These are phyloP conservation scores for Cyberlindnera suaveolens DNA, from an alignment of 805 yeast genomes.

Conservation along the genomic window DNA sequence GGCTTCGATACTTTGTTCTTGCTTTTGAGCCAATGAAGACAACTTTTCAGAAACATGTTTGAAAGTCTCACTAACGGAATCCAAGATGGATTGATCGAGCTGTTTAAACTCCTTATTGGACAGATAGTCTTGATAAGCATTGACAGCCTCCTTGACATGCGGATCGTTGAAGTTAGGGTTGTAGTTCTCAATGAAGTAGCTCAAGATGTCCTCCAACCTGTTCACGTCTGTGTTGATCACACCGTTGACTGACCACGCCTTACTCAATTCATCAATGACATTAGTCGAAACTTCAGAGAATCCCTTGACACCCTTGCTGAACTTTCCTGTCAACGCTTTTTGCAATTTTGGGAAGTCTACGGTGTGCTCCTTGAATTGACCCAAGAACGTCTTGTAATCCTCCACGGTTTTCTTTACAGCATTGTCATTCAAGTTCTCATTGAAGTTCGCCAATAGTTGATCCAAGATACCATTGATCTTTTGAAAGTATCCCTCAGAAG, in stretches of 20 bases:
- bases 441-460: constrained; percentile 51
- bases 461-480: constrained; percentile 33
- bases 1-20: not conserved
- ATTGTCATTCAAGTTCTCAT: constrained; percentile 79
- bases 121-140: constrained; percentile 41
- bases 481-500: constrained; percentile 19
- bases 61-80: not conserved
- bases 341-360: not conserved
- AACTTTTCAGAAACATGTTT: not conserved
- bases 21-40: not conserved
- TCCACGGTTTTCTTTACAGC: constrained; percentile 74
- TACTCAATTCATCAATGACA: constrained; percentile 4
- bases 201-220: constrained; percentile 38
- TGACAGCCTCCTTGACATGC: constrained; percentile 59
- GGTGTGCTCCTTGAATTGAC: constrained; percentile 1
- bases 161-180: constrained; percentile 75
- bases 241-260: constrained; percentile 9
- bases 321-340: not conserved
- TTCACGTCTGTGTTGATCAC: constrained; percentile 17
- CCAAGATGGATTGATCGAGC: not conserved
- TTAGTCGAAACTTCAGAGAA: constrained; percentile 1
- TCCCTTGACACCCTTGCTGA: constrained; percentile 1
- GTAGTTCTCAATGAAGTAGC: constrained; percentile 43
- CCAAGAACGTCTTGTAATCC: constrained; percentile 24
- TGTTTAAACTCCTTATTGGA: constrained; percentile 7